These are phyloP conservation scores for Thymus quinquecostatus DNA, from an alignment of 257 asterid species.

Conservation along the genomic window DNA sequence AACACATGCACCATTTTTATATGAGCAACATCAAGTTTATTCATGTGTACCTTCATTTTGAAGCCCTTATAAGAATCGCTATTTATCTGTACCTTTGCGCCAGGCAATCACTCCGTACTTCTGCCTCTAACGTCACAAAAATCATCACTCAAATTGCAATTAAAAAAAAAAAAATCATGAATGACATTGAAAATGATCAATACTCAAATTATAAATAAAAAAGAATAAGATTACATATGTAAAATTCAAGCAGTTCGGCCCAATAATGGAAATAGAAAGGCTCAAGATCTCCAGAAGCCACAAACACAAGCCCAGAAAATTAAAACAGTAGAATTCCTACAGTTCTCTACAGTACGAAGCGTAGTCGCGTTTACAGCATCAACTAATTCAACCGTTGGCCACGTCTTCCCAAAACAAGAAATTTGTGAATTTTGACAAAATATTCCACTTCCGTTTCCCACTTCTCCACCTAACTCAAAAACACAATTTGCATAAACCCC, in stretches of 20 bases:
- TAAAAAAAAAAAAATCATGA: too few relatives aligned
- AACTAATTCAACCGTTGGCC: constrained; percentile 2
- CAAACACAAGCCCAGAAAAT: neutral
- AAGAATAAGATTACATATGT: neutral
- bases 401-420: neutral
- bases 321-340: neutral
- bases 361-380: neutral
- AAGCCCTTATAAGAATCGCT: too few relatives aligned
- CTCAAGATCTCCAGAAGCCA: neutral
- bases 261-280: too few relatives aligned
- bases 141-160: too few relatives aligned
- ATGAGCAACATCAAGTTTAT: too few relatives aligned
- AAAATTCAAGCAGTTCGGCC: neutral
- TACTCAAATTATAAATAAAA: too few relatives aligned
- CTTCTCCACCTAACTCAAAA: constrained; percentile 14
- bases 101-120: too few relatives aligned
- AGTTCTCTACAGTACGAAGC: neutral
- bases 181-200: too few relatives aligned
- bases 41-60: too few relatives aligned
- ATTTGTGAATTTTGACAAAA: neutral
- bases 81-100: too few relatives aligned
- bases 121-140: too few relatives aligned
- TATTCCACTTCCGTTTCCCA: constrained; percentile 16
- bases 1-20: too few relatives aligned
- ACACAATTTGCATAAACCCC: constrained; percentile 25